Evolutionary conservation across 1,139 yeast species (phyloP), one percentile per base, ranked within the genome.

Genomic region (Pichia sp.): DNA sequence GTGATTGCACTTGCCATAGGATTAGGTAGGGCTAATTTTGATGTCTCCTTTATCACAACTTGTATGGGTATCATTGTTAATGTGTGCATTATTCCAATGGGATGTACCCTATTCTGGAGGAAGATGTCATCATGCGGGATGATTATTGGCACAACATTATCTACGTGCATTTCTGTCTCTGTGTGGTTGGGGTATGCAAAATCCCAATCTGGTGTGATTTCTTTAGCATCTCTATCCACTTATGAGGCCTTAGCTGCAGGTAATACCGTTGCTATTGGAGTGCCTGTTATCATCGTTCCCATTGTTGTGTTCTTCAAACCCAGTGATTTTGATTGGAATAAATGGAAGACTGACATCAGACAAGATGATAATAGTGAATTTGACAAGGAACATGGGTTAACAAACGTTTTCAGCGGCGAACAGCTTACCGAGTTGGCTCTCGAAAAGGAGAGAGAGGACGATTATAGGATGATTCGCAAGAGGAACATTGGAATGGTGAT

Each of bases 31-130:
- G 94, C 91, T 18, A 82, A 80, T 15, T 78, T 86, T 33, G 74
- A 85, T 21, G 80, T 87, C 84, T 95, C 95, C 13, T 83, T 80
- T 60, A 67, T 87, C 37, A 83, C 83, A 55, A 86, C 85, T 56
- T 66, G 87, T 45, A 85, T 86, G 87, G 95, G 94, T 35, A 74
- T 84, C 38, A 77, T 87, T 34, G 84, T 87, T 48, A 82, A 93
- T 19, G 77, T 93, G 39, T 94, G 88, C 18, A 95, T 87, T 6
- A 59, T 84, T 32, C 94, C 95, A 6, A 73, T 84, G 16, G 74
- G 81, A 4, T 60, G 81, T 48, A 77, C 94, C 0, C 62, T 87
- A 37, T 70, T 84, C 49, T 83, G 91, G 65, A 65, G 59, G 23
- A 73, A 71, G 35, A 86, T 79, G 60, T 82, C 82, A 53, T 59